Conservation (phyloP, 2,329 filamentous ascomycete species). For the Cladophialophora psammophila region DNA sequence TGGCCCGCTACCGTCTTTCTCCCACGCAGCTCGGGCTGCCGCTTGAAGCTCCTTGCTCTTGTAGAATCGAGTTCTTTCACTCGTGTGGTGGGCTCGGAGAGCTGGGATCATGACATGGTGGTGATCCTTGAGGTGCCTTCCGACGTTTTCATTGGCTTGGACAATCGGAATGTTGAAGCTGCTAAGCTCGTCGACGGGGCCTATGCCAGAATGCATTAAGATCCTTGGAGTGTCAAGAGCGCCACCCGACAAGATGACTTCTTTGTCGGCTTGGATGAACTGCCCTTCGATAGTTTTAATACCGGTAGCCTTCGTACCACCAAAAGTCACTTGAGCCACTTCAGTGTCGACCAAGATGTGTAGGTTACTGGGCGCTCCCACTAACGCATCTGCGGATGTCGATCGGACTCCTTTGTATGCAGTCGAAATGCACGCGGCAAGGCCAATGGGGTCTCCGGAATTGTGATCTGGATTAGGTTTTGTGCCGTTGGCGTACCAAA, state of each 20-base stretch:
- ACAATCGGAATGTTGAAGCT: constrained; percentile 52
- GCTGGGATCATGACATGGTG: constrained; percentile 46
- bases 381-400: constrained; percentile 61
- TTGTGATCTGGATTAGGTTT: constrained; percentile 64
- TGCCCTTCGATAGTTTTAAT: constrained; percentile 53
- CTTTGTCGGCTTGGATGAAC: constrained; percentile 48
- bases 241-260: constrained; percentile 52
- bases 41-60: constrained; percentile 52
- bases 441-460: constrained; percentile 65
- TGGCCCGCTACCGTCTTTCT: constrained; percentile 50
- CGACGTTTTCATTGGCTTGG: constrained; percentile 52
- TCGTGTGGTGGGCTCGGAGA: constrained; percentile 51
- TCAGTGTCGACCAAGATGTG: constrained; percentile 58
- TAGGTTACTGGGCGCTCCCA: constrained; percentile 57
- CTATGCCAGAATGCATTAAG: constrained; percentile 59
- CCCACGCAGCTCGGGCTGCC: constrained; percentile 58
- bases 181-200: constrained; percentile 52
- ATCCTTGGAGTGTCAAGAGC: constrained; percentile 52
- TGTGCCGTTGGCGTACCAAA: constrained; percentile 59
- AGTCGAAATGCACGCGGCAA: constrained; percentile 60
- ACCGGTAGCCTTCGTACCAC: constrained; percentile 56
- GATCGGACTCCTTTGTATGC: constrained; percentile 57
- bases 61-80: constrained; percentile 57
- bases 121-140: constrained; percentile 57
- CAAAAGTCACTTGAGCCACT: constrained; percentile 58